These are phyloP conservation scores for Zasmidium angulare DNA, from an alignment of 2,329 filamentous ascomycete species.

Conservation along the genomic window DNA sequence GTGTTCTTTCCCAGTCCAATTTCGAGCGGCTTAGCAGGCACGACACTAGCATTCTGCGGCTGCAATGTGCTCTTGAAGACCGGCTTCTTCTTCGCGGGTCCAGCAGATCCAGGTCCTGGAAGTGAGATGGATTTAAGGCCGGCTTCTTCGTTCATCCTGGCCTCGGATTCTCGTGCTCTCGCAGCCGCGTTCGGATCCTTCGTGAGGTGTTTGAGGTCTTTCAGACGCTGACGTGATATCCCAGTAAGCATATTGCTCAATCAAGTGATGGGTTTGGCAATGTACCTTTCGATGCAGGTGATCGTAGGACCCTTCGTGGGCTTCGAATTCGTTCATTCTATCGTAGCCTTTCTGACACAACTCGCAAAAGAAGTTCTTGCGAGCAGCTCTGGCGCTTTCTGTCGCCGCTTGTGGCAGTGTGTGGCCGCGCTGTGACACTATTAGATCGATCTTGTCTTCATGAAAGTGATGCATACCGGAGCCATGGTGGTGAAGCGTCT, in stretches of 20 bases:
- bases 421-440: conserved; percentile 29
- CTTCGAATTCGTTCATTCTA: conserved; percentile 93
- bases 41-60: conserved; percentile 21
- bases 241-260: not conserved
- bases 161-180: conserved; percentile 61
- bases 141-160: conserved; percentile 49
- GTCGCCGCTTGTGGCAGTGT: conserved; percentile 43
- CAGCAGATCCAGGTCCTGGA: not conserved
- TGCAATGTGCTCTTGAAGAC: conserved; percentile 32
- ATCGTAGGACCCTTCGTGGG: conserved; percentile 90
- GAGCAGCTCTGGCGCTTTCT: conserved; percentile 69
- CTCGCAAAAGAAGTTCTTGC: conserved; percentile 78
- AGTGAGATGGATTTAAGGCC: conserved; percentile 52
- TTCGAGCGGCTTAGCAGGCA: conserved; percentile 3
- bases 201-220: conserved; percentile 83
- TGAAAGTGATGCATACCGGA: not conserved
- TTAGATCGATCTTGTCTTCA: not conserved
- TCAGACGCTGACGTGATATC: conserved; percentile 55
- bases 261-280: conserved; percentile 20
- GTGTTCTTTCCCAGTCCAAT: not conserved
- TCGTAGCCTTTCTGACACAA: conserved; percentile 93
- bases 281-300: conserved; percentile 86
- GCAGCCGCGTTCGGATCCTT: conserved; percentile 66
- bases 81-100: conserved; percentile 27
- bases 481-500: not conserved